Base-by-base conservation (phyloP, 345 rosid genomes). In the Euphorbia pulcherrima region DNA sequence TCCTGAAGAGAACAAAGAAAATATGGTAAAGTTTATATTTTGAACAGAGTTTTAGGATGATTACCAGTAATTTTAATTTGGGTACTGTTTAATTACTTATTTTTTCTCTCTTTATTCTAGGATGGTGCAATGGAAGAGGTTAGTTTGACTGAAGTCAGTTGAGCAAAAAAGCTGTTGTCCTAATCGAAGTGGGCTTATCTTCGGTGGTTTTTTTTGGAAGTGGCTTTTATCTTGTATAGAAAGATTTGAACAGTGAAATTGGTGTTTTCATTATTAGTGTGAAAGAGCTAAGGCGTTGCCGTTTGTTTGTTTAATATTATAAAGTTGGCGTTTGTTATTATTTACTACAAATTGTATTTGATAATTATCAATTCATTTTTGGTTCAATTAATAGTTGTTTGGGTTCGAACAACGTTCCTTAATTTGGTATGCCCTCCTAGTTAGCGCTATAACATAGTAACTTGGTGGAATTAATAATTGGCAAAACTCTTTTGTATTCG, bases 1-100 rank as follows among this genome's bases (percentile, higher is more conserved):
- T 16, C 65, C 73, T 39, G 82, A 77, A 71, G 96, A 84, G 81
- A 82, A 93, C 82, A 93, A 93, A 77, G 97, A 93, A 80, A 93
- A 90, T 66, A 56, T 78, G 93, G 93, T 90, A 82, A 77, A 74
- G 41, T 12, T 6, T 33, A 9, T 40, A 20, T 37, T 20, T 17
- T 47, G 28, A 23, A 2, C 11, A 24, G 8, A 4, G 23, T 27
- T 13, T 12, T 27, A 46, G 37, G 37, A 2, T 33, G 3, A 33
- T 3, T 33, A 33, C 7, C 3, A 33, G 37, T 33, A 33, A n/a
- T n/a, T n/a, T 56, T 0, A 5, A 56, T 56, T 26, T 56, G 13
- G 8, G 2, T 6, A 20, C 11, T 21, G 23, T 3, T 47, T 33
- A 0, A 29, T 54, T 40, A n/a, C 6, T 9, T 1, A 52, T 11